These are phyloP conservation scores for Euphorbia celastroides DNA, from an alignment of 441 rosid genomes.

Conservation along the genomic window DNA sequence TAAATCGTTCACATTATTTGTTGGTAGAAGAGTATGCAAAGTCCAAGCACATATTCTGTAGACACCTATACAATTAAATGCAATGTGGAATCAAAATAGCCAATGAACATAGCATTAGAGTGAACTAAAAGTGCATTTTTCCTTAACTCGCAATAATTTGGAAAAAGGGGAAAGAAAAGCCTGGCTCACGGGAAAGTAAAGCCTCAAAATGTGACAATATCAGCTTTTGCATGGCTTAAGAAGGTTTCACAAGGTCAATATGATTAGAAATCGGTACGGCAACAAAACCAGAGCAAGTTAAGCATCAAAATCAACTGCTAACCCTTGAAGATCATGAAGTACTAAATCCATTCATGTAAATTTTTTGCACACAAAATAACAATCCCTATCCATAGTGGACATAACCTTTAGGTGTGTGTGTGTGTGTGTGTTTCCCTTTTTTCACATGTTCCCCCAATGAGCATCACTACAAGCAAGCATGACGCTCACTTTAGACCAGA, in stretches of 20 bases:
- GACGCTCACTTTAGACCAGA: constrained; percentile 2
- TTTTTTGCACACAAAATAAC: background rate
- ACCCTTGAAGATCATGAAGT: background rate
- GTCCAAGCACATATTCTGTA: background rate
- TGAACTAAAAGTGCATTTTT: background rate
- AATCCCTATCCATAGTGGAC: background rate
- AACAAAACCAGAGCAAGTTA: background rate
- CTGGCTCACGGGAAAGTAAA: background rate
- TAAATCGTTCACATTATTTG: background rate
- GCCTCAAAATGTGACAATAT: too few species aligned
- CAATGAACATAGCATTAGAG: background rate
- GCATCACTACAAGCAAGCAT: constrained; percentile 5
- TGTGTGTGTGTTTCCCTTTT: background rate
- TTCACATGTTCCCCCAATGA: background rate
- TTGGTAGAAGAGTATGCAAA: background rate
- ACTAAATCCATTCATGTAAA: background rate
- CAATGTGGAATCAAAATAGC: background rate
- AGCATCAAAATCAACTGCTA: background rate
- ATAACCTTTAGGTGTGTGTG: background rate
- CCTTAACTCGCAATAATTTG: background rate
- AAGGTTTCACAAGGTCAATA: too few species aligned
- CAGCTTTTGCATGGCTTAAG: too few species aligned
- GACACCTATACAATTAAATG: too few species aligned
- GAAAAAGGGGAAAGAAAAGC: background rate
- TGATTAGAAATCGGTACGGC: background rate